Base-by-base conservation (phyloP, 768 basidiomycete species). In the Auriscalpium microsporum region DNA sequence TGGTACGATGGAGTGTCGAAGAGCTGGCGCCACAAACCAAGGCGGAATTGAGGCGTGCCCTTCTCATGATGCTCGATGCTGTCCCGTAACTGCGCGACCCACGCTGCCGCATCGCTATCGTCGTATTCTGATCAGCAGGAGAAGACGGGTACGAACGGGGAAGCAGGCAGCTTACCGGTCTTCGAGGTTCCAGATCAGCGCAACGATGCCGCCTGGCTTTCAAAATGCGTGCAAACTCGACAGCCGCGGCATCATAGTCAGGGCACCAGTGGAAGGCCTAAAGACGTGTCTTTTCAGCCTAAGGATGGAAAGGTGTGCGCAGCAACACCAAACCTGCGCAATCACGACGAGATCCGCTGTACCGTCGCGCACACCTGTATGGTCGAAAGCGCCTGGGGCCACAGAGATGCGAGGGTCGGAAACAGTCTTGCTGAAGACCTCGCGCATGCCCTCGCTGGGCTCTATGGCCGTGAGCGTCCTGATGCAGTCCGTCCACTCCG, bases 231-330 rank as follows among this genome's bases (percentile, higher is more conserved):
- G 82, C 77, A 62, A 95, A 89, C 66, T 96, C 94, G 0, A 69
- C 69, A 17, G 81, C 76, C 0, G 94, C 91, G 52, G 72, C 74
- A 47, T 82, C 78, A 65, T 83, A 86, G 66, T 94, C 80, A 10
- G 86, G 86, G 58, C 88, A 89, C 94, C 94, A 97, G 72, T 97
- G 94, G 68, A 86, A 96, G 14, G 94, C 94, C 84, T 94, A 55
- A 44, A 48, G 33, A 42, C 60, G 45, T 21, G 61, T 45, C 14
- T 13, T 4, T 42, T 42, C 40, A 42, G 8, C 40, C 14, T 42
- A 9, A 4, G 7, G 7, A 28, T 42, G 40, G 40, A 42, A 42
- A 19, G 63, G 23, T 53, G 6, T 44, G 19, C 46, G 34, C 10
- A 17, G 23, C 44, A 17, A 17, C n/a, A 35, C 14, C 13, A 56